Conservation (phyloP, 257 asterid species). For the Solanum tarapatanum region DNA sequence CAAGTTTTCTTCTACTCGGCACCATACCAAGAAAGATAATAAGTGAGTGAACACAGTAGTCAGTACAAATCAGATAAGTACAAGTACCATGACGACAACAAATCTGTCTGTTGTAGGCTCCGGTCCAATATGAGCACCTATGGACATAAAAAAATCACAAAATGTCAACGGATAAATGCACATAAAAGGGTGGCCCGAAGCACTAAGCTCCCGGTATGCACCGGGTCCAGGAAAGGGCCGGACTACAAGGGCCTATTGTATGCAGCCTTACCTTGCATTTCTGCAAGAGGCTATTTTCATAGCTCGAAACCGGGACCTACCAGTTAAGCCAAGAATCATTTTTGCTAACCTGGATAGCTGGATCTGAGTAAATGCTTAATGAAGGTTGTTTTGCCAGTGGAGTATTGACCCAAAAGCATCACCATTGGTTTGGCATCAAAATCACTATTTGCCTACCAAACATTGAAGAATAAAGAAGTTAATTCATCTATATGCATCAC, state of each 20-base stretch:
- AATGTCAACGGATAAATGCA: background rate
- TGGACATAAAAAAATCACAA: background rate
- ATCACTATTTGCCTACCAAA: constrained; percentile 52
- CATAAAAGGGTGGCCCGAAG: background rate
- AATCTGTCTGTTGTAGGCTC: constrained; percentile 99
- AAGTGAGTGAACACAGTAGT: background rate
- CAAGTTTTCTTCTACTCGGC: background rate
- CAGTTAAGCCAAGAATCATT: background rate
- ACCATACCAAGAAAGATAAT: background rate
- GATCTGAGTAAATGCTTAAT: constrained; percentile 83
- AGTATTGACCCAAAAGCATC: constrained; percentile 97
- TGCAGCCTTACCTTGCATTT: too few relatives aligned
- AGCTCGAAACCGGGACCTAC: background rate
- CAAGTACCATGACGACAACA: constrained; percentile 85
- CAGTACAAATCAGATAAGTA: background rate
- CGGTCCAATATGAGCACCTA: constrained; percentile 98
- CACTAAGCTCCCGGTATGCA: too few relatives aligned
- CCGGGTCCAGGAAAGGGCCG: too few relatives aligned
- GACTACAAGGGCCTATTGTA: too few relatives aligned
- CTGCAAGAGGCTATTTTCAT: background rate
- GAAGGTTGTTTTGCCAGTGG: constrained; percentile 98
- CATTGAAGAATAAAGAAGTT: background rate
- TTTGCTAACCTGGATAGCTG: constrained; percentile 68
- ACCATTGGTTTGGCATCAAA: constrained; percentile 99
- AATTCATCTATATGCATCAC: background rate